Base-by-base conservation (phyloP, 345 rosid genomes). In the Garcia nutans region DNA sequence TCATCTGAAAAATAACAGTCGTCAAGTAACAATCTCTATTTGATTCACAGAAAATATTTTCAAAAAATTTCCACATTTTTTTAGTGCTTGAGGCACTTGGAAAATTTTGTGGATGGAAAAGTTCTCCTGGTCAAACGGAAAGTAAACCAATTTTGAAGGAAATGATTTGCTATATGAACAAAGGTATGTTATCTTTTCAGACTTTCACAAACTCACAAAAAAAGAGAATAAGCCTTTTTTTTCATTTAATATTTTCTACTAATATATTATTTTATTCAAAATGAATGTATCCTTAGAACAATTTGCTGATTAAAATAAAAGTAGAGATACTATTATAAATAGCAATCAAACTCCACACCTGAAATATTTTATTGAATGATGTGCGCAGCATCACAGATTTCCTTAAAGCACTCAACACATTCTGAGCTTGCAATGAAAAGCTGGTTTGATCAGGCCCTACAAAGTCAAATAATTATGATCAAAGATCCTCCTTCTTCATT, bases 351-450 rank as follows among this genome's bases (percentile, higher is more conserved):
- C 15, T 26, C 44, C 65, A 77, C 63, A 90, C 97, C 90, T 92
- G 86, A 84, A 85, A 89, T 79, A 84, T 87, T 65, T 65, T 78
- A 87, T 90, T 70, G 10, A 74, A 72, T 65, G 96, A 89, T 76
- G 89, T 76, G 24, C 93, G 89, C 52, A 85, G 84, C 86, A 88
- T 84, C 77, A 96, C 84, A 64, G 97, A 90, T 78, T 87, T 85
- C 82, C 86, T 88, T 71, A 96, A 71, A 64, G 87, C 90, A 73
- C 20, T 73, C 75, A 96, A 75, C 73, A 96, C 96, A 80, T 75
- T 85, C 84, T 84, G 87, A 77, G 85, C 88, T 22, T 54, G 44
- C 59, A 52, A 81, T 78, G 86, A 82, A 76, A 50, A 78, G 65
- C 82, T 78, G 75, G 68, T 81, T 76, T 76, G 73, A 58, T 66